phyloP scores from a whole-genome alignment of 352 stramenopile species.

The Phytophthora pluvialis region DNA sequence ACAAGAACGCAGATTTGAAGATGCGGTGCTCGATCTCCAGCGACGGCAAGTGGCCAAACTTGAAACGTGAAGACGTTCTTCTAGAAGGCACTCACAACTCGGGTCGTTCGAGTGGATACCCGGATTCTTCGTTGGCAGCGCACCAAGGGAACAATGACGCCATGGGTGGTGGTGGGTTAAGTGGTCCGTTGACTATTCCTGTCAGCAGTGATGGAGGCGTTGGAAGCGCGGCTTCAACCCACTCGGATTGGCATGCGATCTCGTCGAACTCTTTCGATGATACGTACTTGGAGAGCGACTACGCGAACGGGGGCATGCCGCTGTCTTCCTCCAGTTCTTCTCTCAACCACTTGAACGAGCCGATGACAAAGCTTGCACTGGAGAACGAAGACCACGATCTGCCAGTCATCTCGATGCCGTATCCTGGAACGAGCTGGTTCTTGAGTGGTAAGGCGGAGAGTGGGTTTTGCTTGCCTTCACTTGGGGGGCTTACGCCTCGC shows the following conservation, averaged over 20 bases:
- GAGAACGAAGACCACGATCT: slow-evolving; percentile 36
- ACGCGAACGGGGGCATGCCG: slow-evolving; percentile 24
- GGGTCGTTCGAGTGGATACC: slow-evolving; percentile 4
- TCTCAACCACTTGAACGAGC: slow-evolving; percentile 39
- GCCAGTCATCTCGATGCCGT: slow-evolving; percentile 40
- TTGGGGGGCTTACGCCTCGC: slow-evolving; percentile 29
- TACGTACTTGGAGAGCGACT: slow-evolving; percentile 42
- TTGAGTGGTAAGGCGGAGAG: slow-evolving; percentile 30
- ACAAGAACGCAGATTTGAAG: slow-evolving; percentile 25
- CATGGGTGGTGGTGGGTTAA: background rate
- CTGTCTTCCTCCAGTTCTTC: slow-evolving; percentile 20
- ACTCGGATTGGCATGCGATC: slow-evolving; percentile 42
- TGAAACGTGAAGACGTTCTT: slow-evolving; percentile 31
- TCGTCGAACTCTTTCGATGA: slow-evolving; percentile 45
- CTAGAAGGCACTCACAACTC: slow-evolving; percentile 4
- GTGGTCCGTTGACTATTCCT: slow-evolving; percentile 12
- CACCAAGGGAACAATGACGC: slow-evolving; percentile 4
- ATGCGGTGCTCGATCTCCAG: slow-evolving; percentile 26
- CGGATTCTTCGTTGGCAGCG: background rate
- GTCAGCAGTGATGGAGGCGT: slow-evolving; percentile 16
- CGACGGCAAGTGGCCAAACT: slow-evolving; percentile 32
- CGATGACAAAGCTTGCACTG: slow-evolving; percentile 36
- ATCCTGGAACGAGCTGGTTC: slow-evolving; percentile 44
- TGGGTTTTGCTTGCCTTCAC: slow-evolving; percentile 26
- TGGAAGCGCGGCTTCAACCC: slow-evolving; percentile 11